Base-by-base conservation (phyloP, 768 basidiomycete species). In the Leccinum disarticulatum region DNA sequence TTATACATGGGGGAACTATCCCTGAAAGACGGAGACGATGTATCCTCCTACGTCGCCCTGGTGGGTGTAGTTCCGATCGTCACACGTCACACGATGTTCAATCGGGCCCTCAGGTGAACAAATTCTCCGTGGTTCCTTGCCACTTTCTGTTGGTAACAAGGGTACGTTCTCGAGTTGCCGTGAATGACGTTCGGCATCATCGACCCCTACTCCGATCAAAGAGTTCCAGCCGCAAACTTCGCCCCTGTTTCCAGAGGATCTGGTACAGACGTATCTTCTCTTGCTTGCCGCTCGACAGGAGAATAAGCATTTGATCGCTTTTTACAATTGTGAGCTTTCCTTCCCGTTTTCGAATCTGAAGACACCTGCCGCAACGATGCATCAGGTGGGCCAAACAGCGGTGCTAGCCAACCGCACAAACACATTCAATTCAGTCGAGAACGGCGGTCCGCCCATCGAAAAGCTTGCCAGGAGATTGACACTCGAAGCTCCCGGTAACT, bases 331-430 rank as follows among this genome's bases (percentile, higher is more conserved):
- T 86, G 72, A 69, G 82, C 51, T 10, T 49, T 48, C 49, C 25
- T 17, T 51, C 56, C 25, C 22, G 22, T 22, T 22, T 27, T 50
- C 36, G 13, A 3, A 43, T 35, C 11, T 15, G 28, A 15, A 3
- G 19, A 51, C 30, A 52, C 47, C n/a, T 11, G 6, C 27, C 28
- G 25, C n/a, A 59, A 19, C 50, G 43, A 56, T 14, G 22, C 15
- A 36, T 28, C 48, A 92, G 91, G 90, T 64, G 91, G 91, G 6
- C 79, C 84, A 30, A 77, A 80, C 56, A 92, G 90, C 58, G 94
- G 94, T 28, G 93, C 95, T 11, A 94, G 92, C 70, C 95, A 97
- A 74, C 79, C 82, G 2, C 93, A 95, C 75, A 93, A 95, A 68
- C 95, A 97, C 69, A 64, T 95, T n/a, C 94, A 96, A 71, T 87